phyloP scores from a whole-genome alignment of 495 filamentous ascomycete genomes.

The Cercophora scortea region DNA sequence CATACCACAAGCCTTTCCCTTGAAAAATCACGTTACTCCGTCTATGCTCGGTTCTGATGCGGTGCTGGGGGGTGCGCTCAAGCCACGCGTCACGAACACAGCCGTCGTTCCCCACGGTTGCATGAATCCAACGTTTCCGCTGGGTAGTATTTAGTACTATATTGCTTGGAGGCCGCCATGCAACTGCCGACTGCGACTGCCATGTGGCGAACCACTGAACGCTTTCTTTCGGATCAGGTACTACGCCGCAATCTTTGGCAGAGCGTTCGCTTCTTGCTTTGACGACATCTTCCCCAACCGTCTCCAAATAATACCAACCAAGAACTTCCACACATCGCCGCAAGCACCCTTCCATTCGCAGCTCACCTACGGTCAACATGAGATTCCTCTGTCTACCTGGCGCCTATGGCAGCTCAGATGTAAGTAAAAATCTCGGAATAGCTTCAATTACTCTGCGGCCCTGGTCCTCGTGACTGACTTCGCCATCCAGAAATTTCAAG shows the following conservation, averaged over 20 bases:
- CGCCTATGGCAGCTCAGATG: constrained; percentile 44
- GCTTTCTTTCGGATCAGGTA: constrained; percentile 1
- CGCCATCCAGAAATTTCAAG: constrained; percentile 40
- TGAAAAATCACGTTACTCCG: too few relatives aligned
- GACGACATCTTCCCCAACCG: background rate
- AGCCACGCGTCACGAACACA: constrained; percentile 2
- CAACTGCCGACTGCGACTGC: constrained; percentile 14
- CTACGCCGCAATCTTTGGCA: constrained; percentile 1
- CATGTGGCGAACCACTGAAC: constrained; percentile 5
- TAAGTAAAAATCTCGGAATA: constrained; percentile 21
- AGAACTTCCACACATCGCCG: background rate
- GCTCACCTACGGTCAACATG: constrained; percentile 18
- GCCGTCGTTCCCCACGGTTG: background rate
- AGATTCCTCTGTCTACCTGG: constrained; percentile 37
- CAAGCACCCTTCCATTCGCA: background rate
- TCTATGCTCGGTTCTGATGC: too few relatives aligned
- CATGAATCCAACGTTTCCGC: constrained; percentile 5
- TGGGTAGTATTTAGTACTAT: background rate
- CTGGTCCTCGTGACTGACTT: constrained; percentile 11
- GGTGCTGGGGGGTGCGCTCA: background rate
- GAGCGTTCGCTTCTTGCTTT: background rate
- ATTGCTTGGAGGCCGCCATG: background rate
- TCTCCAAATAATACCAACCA: background rate
- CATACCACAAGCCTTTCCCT: too few relatives aligned
- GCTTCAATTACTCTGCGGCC: background rate